phyloP scores from a whole-genome alignment of 2,329 filamentous ascomycete genomes.

The Pseudogymnoascus sp. region DNA sequence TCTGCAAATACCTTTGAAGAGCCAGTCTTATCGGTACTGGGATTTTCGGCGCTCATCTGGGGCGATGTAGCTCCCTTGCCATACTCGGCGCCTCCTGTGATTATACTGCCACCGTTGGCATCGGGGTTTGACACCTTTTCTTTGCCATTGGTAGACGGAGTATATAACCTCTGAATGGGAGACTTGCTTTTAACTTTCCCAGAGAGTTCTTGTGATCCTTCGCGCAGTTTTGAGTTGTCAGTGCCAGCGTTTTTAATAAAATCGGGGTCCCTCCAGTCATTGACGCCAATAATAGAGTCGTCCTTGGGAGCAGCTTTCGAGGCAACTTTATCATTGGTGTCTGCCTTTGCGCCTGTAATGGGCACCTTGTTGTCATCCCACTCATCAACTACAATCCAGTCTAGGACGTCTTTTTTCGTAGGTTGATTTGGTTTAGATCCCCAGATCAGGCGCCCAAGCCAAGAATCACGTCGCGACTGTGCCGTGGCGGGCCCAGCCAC shows the following conservation, averaged over 20 bases:
- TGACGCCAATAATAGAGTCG: conserved; percentile 72
- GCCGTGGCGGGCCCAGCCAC: not conserved
- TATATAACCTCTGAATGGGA: conserved; percentile 6
- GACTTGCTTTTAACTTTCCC: conserved; percentile 18
- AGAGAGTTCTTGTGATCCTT: conserved; percentile 17
- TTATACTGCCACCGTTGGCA: conserved; percentile 58
- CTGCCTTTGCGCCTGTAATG: not conserved
- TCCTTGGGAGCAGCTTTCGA: conserved; percentile 36
- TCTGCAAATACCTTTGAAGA: conserved; percentile 44
- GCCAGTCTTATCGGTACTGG: conserved; percentile 25
- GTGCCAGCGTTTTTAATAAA: conserved; percentile 38
- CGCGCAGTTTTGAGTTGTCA: conserved; percentile 24
- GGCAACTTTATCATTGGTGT: conserved; percentile 17
- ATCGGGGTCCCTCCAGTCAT: conserved; percentile 79
- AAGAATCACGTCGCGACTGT: not conserved
- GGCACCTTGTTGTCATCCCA: conserved; percentile 41
- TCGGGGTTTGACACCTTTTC: conserved; percentile 28
- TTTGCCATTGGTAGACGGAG: conserved; percentile 21
- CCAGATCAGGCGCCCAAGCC: not conserved
- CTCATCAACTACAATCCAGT: conserved; percentile 63
- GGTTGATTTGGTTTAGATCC: not conserved
- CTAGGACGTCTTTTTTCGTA: conserved; percentile 32
- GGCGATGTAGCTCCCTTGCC: conserved; percentile 19
- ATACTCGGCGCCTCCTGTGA: conserved; percentile 67
- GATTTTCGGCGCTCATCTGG: conserved; percentile 27